Base-by-base conservation (phyloP, 805 yeast genomes). In the Lachancea cidri region DNA sequence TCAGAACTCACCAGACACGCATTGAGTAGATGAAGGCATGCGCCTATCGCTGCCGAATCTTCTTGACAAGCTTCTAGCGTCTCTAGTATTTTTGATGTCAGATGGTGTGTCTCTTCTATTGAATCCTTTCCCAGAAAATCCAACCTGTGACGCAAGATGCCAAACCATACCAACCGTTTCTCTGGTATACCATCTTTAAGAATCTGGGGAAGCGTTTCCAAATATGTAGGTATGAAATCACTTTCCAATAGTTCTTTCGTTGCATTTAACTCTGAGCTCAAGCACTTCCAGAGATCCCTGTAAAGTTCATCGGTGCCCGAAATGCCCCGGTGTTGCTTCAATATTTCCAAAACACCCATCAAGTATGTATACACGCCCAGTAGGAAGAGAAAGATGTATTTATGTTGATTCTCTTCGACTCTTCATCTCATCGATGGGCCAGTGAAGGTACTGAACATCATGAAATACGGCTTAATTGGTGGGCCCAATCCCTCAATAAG, bases 311-410 rank as follows among this genome's bases (percentile, higher is more conserved):
- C 22, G n/a, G 34, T 33, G 16, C 35, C 38, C 4, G 15, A 5
- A 5, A n/a, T 16, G 19, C 25, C 38, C 16, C 14, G 3, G 13
- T 24, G 24, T 8, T 14, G 13, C 4, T 24, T 4, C 9, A 25
- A 14, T 5, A 38, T 6, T n/a, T 18, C 13, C 13, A 25, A 33
- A 13, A 38, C 32, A 30, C 33, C 41, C 41, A 38, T 38, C 27
- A 4, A n/a, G n/a, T n/a, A n/a, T n/a, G n/a, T n/a, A n/a, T n/a
- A n/a, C n/a, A n/a, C n/a, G n/a, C n/a, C n/a, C n/a, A n/a, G n/a
- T n/a, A n/a, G n/a, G n/a, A n/a, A n/a, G n/a, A n/a, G n/a, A n/a
- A n/a, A n/a, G n/a, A n/a, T n/a, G n/a, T n/a, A n/a, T n/a, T n/a
- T n/a, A n/a, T n/a, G n/a, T n/a, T n/a, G n/a, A n/a, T n/a, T n/a